Conservation (phyloP, 371 early-diverging fungal species). For the Actinomortierella wolfii region DNA sequence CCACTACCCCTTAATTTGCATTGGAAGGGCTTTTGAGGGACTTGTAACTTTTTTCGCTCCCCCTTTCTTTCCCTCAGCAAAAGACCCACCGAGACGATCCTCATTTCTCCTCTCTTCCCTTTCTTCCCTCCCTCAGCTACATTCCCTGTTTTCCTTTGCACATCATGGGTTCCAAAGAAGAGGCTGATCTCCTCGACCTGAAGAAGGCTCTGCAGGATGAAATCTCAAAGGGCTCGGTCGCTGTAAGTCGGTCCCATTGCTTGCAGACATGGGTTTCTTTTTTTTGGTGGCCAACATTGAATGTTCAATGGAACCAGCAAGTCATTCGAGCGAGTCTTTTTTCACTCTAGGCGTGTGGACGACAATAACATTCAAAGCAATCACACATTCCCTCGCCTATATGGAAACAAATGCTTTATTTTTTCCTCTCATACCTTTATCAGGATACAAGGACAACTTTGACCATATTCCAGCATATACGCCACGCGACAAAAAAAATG, state of each 20-base stretch:
- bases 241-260: slow-evolving; percentile 14
- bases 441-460: no score
- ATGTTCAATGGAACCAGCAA: no score
- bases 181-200: slow-evolving; percentile 41
- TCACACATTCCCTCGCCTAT: background rate
- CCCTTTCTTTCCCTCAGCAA: no score
- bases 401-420: background rate
- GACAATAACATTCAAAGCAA: background rate
- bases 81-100: no score
- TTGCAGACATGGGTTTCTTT: background rate
- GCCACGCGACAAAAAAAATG: background rate
- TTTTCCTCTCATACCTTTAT: background rate
- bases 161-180: slow-evolving; percentile 11
- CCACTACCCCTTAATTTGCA: no score
- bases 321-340: background rate
- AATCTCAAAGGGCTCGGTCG: slow-evolving; percentile 26
- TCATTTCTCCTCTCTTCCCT: no score
- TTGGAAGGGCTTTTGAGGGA: no score
- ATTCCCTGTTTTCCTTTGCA: no score
- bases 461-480: no score
- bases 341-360: background rate
- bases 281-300: no score
- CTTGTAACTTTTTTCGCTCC: no score
- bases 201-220: slow-evolving; percentile 45
- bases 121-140: no score